Base-by-base conservation (phyloP, 2,329 filamentous ascomycete species). In the Fusarium goolgardi region DNA sequence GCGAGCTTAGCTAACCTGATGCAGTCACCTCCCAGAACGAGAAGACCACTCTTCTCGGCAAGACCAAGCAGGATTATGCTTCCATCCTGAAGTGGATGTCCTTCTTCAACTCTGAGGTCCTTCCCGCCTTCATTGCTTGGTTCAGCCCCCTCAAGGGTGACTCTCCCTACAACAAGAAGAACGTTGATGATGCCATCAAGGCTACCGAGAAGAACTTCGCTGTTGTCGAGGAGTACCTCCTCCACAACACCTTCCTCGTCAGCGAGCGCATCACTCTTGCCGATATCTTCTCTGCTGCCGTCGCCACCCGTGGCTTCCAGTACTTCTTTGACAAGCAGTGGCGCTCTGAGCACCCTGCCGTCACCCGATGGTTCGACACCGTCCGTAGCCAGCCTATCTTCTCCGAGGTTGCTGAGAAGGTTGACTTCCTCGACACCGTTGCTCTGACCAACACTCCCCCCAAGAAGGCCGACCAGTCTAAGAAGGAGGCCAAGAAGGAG, bases 31-130 rank as follows among this genome's bases (percentile, higher is more conserved):
- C 96, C 76, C 96, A 99, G 86, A 99, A 99, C 83, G 96, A 98
- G 91, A 98, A 98, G 91, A 99, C 96, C 77, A 96, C 94, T 75
- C 94, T 99, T 73, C 90, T 99, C 76, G 96, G 96, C 80, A 98
- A 98, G 91, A 99, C 94, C 85, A 99, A 99, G 91, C 95, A 99
- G 87, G 96, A 99, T 81, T 95, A 98, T 83, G 96, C 96, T 76
- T 94, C 94, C 75, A 99, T 99, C 82, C 87, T 99, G 80, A 93
- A 92, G 84, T 99, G 96, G 96, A 90, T 97, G 91, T 98, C 95
- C 72, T 98, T 90, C 84, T 92, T 91, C 88, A 99, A 98, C 90
- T 81, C 83, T 64, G 95, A 99, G 86, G 80, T 97, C 77, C 86
- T 97, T 73, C 81, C 88, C 70, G 80, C 83, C 71, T 83, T 98